A percentile compares a stretch with the other conserved stretches of the same genome.
Conservation (phyloP, 176 grass and related monocot genomes). For the Aechmea fasciata region DNA sequence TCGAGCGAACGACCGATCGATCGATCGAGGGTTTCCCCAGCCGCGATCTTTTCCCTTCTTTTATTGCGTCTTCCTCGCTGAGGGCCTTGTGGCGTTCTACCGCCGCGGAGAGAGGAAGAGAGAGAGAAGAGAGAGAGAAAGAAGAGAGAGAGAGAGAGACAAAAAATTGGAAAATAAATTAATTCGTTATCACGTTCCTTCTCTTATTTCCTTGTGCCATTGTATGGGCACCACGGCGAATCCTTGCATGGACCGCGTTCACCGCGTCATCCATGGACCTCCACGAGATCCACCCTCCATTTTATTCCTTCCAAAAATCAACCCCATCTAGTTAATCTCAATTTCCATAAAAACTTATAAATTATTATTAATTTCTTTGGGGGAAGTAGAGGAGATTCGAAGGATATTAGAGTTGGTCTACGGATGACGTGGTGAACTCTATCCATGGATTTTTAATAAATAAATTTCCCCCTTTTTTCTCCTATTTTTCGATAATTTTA, state of each 20-base stretch:
- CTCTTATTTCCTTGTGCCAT: neutral
- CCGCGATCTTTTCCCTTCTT: neutral
- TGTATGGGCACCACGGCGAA: no score
- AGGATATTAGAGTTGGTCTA: no score
- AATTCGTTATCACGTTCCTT: neutral
- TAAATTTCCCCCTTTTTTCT: no score
- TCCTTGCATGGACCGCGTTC: no score
- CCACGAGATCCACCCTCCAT: no score
- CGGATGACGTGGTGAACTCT: no score
- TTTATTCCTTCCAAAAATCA: neutral
- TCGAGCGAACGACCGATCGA: neutral
- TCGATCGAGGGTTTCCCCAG: neutral
- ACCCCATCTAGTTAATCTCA: neutral
- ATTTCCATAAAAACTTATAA: neutral
- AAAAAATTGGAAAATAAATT: neutral
- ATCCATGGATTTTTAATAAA: no score
- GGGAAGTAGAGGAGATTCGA: no score
- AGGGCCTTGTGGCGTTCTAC: neutral
- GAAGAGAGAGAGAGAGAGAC: neutral
- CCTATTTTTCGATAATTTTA: no score
- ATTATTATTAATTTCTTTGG: no score
- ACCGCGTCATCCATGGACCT: no score
- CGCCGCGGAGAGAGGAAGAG: neutral
- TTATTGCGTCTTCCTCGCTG: neutral
- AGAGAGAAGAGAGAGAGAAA: neutral